Base-by-base conservation (phyloP, 2,329 filamentous ascomycete genomes). In the Cadophora malorum region DNA sequence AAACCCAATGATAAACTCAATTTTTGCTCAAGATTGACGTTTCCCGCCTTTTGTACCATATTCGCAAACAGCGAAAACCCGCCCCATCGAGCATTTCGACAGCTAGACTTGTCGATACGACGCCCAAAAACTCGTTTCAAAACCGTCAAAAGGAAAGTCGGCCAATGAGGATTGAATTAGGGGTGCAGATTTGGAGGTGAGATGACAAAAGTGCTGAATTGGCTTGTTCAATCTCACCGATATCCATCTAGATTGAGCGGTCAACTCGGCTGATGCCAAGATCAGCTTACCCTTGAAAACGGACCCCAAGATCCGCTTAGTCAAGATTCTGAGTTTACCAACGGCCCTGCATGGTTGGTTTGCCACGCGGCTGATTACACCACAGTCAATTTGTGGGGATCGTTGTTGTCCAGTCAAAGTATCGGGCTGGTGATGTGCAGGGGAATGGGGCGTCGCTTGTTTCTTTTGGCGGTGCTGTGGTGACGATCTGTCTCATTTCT, bases 251-350 rank as follows among this genome's bases (percentile, higher is more conserved):
- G n/a, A 59, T 41, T 59, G 56, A 59, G 56, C 56, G 56, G 56
- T 59, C 56, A 59, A 59, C 33, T 6, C 12, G n/a, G 56, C 56
- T 59, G 56, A 59, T 38, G 56, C 56, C 56, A 59, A 59, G 56
- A 59, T 41, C 33, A 41, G 33, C 21, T 41, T 25, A 59, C 12
- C 35, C 56, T 7, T 25, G 56, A 41, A 41, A 59, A 41, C 35
- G 56, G 56, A 45, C 56, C 56, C 56, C 35, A 59, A 41, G 33
- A 41, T 28, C 56, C 33, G 56, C 33, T 59, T 59, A 59, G 56
- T 59, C 56, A 59, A 59, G 56, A 7, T 31, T 33, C 16, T 33
- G 52, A 28, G 25, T 55, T 33, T 14, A 31, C 28, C 25, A 59
- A 41, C n/a, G 10, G 21, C n/a, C 12, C 21, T 10, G n/a, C 4